These are phyloP conservation scores for Camelina sativa DNA, from an alignment of 345 rosid species.

Conservation along the genomic window DNA sequence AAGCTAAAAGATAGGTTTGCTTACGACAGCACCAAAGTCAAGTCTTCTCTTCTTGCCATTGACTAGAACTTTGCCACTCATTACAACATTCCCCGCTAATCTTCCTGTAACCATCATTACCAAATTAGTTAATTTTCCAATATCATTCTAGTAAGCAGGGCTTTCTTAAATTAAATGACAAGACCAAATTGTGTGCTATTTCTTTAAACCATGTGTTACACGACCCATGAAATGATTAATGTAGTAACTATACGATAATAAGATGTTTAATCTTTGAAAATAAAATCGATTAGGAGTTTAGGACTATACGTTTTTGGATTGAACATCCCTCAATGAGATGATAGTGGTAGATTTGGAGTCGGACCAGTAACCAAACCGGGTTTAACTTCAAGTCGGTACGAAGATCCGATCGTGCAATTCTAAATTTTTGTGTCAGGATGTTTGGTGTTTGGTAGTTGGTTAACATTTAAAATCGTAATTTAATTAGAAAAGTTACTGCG, in stretches of 20 bases:
- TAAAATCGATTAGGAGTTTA: background rate
- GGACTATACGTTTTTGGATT: background rate
- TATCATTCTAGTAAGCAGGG: too few relatives aligned
- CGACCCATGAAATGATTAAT: too few relatives aligned
- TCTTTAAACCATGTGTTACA: too few relatives aligned
- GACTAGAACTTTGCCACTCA: constrained; percentile 87
- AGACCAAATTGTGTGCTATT: too few relatives aligned
- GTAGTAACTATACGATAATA: too few relatives aligned
- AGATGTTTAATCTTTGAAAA: too few relatives aligned
- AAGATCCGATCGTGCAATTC: background rate
- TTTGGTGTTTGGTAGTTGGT: constrained; percentile 36
- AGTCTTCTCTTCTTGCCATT: constrained; percentile 79
- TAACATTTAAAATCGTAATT: constrained; percentile 36
- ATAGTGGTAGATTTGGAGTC: background rate
- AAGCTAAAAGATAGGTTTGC: constrained; percentile 34
- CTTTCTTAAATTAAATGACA: too few relatives aligned
- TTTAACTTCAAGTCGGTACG: constrained; percentile 7
- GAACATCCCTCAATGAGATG: background rate
- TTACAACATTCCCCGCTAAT: constrained; percentile 79
- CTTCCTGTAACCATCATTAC: constrained; percentile 62
- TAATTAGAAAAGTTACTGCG: constrained; percentile 15
- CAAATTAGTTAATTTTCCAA: background rate
- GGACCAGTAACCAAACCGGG: constrained; percentile 17
- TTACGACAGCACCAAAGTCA: constrained; percentile 70
- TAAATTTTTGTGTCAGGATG: constrained; percentile 27